A percentile compares a stretch with the other conserved stretches of the same genome.
Evolutionary conservation across 495 filamentous ascomycete species (phyloP).

Genomic region (Sporormia fimetaria): DNA sequence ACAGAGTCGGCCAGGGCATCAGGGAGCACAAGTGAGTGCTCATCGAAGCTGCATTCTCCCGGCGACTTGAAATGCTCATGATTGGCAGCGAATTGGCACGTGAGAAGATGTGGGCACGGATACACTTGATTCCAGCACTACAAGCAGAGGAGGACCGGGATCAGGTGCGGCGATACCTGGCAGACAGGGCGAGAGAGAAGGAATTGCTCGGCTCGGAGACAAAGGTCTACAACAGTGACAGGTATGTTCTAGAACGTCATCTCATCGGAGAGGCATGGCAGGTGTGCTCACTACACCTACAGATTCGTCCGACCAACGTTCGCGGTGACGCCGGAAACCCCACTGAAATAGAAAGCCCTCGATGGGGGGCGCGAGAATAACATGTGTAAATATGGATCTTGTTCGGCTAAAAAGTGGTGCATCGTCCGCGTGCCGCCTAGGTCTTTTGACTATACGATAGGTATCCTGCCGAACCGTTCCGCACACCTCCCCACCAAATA

Average conservation of each 20-base stretch:
- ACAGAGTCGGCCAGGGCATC: slow-evolving; percentile 62
- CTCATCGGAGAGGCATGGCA: not conserved
- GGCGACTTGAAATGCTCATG: not conserved
- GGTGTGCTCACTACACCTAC: slow-evolving; percentile 1
- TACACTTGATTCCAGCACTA: slow-evolving; percentile 81
- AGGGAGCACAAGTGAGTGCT: slow-evolving; percentile 72
- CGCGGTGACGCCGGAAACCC: slow-evolving; percentile 45
- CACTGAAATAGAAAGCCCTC: slow-evolving; percentile 39
- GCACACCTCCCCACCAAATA: too few relatives aligned
- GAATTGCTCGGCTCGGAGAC: slow-evolving; percentile 70
- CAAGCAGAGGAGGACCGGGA: slow-evolving; percentile 96
- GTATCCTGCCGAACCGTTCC: too few relatives aligned
- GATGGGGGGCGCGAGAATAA: slow-evolving; percentile 1
- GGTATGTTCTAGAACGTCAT: slow-evolving; percentile 44
- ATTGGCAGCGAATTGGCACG: slow-evolving; percentile 69
- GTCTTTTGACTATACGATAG: too few relatives aligned
- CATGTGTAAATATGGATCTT: slow-evolving; percentile 22
- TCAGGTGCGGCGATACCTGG: slow-evolving; percentile 70
- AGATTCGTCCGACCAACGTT: slow-evolving; percentile 66
- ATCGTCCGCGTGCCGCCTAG: too few relatives aligned
- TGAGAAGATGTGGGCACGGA: slow-evolving; percentile 95
- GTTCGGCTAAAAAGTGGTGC: too few relatives aligned
- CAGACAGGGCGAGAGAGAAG: slow-evolving; percentile 81
- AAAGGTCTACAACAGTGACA: slow-evolving; percentile 75
- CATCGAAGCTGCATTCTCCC: not conserved